Evolutionary conservation across 257 asterid genomes (phyloP), one percentile per base, ranked within the genome.

Genomic region (Anisodus tanguticus): DNA sequence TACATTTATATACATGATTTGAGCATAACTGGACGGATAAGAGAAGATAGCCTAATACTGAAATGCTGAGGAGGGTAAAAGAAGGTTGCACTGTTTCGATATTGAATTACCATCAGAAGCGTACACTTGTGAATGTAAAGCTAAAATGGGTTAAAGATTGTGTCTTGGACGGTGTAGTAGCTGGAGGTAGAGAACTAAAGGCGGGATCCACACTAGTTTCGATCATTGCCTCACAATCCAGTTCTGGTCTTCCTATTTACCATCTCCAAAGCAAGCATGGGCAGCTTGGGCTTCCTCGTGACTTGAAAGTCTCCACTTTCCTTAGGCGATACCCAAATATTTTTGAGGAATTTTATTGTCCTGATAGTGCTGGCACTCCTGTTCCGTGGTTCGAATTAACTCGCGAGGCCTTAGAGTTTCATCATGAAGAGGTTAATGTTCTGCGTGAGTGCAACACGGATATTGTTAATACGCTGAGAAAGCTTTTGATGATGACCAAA

Each of bases 81-180:
- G 3, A 82, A 67, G 64, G 78, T 26, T 57, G 31, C 70, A 58
- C 10, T 10, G 47, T 66, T 41, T 68, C 68, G n/a, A 81, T 83
- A 57, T 87, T 59, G 68, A 72, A 51, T 43, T 88, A 76, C 54
- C 80, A 59, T 79, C 97, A 93, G 91, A 91, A 66, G 87, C 97
- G 97, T 5, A 91, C 79, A 67, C 94, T 97, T 19, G 98, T 97
- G 67, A 95, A 97, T 83, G 93, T 93, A 59, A 93, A 93, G 92
- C 90, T 92, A 87, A 93, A 93, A 78, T 95, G 98, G 97, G 95
- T 85, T 6, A 97, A 93, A 72, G 98, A 97, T 86, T 39, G 88
- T 51, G 87, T 83, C 79, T 93, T 95, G 11, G 99, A 97, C 87
- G 79, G 88, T 68, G 91, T 84, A 45, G 97, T 96, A 79, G 87